These are phyloP conservation scores for Diaporthe ampelina DNA, from an alignment of 2,329 filamentous ascomycete genomes.

Conservation along the genomic window DNA sequence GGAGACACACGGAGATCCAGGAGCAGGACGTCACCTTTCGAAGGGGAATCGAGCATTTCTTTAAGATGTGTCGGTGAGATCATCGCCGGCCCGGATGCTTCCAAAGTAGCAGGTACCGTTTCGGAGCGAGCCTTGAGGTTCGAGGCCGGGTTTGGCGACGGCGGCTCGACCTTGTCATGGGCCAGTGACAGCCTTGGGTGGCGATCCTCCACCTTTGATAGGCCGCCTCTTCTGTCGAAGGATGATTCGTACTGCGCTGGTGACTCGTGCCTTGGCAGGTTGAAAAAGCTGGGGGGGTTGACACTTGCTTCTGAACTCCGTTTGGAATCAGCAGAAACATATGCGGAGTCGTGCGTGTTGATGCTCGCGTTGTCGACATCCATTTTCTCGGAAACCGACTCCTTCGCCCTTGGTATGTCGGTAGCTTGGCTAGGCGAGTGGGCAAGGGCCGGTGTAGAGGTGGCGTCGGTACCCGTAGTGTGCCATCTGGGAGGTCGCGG, in stretches of 20 bases:
- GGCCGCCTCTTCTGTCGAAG: slow-evolving; percentile 51
- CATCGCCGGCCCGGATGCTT: slow-evolving; percentile 63
- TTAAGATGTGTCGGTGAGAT: slow-evolving; percentile 69
- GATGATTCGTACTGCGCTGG: slow-evolving; percentile 58
- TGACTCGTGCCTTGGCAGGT: slow-evolving; percentile 62
- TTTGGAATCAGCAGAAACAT: slow-evolving; percentile 68
- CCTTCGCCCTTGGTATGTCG: slow-evolving; percentile 41
- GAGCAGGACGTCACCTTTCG: slow-evolving; percentile 69
- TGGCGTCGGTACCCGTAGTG: slow-evolving; percentile 61
- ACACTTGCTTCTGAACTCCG: slow-evolving; percentile 65
- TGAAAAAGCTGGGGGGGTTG: slow-evolving; percentile 54
- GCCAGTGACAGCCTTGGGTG: slow-evolving; percentile 69
- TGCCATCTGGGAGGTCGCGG: slow-evolving; percentile 63
- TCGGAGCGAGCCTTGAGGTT: slow-evolving; percentile 54
- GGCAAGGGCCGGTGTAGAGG: slow-evolving; percentile 23
- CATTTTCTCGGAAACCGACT: slow-evolving; percentile 50
- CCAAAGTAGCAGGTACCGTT: slow-evolving; percentile 66
- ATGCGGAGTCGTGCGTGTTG: slow-evolving; percentile 65
- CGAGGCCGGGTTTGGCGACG: slow-evolving; percentile 50
- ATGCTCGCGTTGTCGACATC: slow-evolving; percentile 62
- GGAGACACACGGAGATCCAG: slow-evolving; percentile 90
- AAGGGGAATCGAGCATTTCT: slow-evolving; percentile 64
- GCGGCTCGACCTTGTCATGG: slow-evolving; percentile 60
- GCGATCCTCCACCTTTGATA: slow-evolving; percentile 63
- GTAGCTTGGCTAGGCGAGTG: slow-evolving; percentile 4